Conservation (phyloP, 331 rosid genomes). For the Pyrus hybrid region DNA sequence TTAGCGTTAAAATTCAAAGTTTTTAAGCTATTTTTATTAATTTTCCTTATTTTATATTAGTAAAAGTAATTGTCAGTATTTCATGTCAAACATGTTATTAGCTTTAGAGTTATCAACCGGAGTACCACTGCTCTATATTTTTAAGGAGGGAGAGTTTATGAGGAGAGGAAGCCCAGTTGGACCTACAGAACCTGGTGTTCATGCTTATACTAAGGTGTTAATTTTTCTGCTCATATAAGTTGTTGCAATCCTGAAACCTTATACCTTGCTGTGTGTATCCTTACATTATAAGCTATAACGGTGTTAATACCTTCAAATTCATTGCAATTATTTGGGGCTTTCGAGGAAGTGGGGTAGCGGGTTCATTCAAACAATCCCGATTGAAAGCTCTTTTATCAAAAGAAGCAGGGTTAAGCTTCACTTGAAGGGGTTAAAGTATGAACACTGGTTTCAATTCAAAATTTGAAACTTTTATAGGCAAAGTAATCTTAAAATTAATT, state of each 20-base stretch:
- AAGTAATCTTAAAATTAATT: not conserved
- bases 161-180: slow-evolving; percentile 26
- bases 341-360: not conserved
- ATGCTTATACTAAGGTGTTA: slow-evolving; percentile 22
- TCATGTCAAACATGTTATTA: slow-evolving; percentile 13
- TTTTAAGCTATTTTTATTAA: too few species aligned
- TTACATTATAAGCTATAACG: too few species aligned
- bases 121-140: slow-evolving; percentile 19
- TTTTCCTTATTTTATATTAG: not conserved
- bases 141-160: slow-evolving; percentile 9
- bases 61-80: not conserved
- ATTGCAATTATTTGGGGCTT: not conserved
- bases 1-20: too few species aligned
- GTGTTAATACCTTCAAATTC: not conserved
- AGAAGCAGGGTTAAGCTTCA: not conserved
- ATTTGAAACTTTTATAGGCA: not conserved
- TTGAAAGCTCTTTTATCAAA: not conserved
- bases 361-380: not conserved
- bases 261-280: not conserved
- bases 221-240: not conserved
- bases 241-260: not conserved
- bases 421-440: not conserved
- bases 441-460: not conserved
- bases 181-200: slow-evolving; percentile 18
- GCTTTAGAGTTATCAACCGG: slow-evolving; percentile 22